Evolutionary conservation across 2,329 filamentous ascomycete genomes (phyloP).

Genomic region (Fusarium pseudocircinatum): DNA sequence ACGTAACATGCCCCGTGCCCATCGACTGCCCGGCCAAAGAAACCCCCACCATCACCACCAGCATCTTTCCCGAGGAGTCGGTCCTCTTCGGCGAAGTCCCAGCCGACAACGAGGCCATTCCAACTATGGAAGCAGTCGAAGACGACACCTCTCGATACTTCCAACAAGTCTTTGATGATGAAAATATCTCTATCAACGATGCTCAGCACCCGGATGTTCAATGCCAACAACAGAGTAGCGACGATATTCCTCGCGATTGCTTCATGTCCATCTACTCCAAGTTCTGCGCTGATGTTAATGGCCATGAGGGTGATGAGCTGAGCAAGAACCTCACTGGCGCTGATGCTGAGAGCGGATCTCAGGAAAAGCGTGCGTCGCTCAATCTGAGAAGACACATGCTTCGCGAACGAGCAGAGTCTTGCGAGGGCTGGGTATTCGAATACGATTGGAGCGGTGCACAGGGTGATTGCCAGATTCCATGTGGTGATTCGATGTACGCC

Average conservation of each 20-base stretch:
- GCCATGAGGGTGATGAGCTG: neutral
- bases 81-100: neutral
- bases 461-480: neutral
- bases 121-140: neutral
- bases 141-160: neutral
- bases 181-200: neutral
- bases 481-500: neutral
- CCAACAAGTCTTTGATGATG: neutral
- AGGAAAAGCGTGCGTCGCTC: neutral
- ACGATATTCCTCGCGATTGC: neutral
- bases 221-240: neutral
- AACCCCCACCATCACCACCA: neutral
- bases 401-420: neutral
- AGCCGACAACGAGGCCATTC: neutral
- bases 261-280: slow-evolving; percentile 1
- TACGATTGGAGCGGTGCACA: neutral
- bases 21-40: neutral
- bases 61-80: neutral
- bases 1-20: neutral
- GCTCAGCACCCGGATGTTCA: neutral
- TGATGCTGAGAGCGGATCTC: neutral
- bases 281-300: neutral
- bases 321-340: neutral
- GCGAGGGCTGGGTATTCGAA: neutral
- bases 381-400: neutral